Base-by-base conservation (phyloP, 768 basidiomycete genomes). In the Xerocomellus intermedius region DNA sequence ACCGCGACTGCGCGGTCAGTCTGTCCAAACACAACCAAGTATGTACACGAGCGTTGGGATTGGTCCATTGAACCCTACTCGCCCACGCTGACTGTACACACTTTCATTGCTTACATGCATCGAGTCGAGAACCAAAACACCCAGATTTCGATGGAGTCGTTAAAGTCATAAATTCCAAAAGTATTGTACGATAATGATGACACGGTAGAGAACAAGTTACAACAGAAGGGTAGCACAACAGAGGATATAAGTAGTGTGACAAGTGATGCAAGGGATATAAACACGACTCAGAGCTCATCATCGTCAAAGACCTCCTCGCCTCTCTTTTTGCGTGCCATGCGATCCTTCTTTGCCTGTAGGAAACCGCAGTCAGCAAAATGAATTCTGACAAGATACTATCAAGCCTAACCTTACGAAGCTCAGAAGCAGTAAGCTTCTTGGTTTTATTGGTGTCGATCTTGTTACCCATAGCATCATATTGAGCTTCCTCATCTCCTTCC, bases 391-490 rank as follows among this genome's bases (percentile, higher is more conserved):
- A 35, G n/a, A n/a, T 53, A 36, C 14, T 21, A 35, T 26, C 39
- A 22, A 41, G 37, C 61, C 75, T 54, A 58, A 82, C 77, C 78
- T 98, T 98, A 57, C 96, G 85, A 49, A 83, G 82, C 71, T 98
- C 96, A 28, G 80, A 70, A 26, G 94, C 77, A 13, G 87, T 86
- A 59, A 92, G 63, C 81, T 96, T 96, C 83, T 92, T 94, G 65
- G 71, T 64, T 83, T 96, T 95, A 77, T 86, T 90, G 63, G 39
- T 72, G 58, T 91, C 90, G 60, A 94, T 77, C 86, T 94, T 95
- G 89, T 98, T 98, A 57, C 96, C 96, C 90, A 99, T 91, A 22
- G 97, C 97, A 72, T 99, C 97, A 70, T 90, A 98, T 66, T 82
- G 77, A 38, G 84, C 94, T 47, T 95, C 92, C 58, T 97, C 95